Conservation (phyloP, 208 protist genomes). For the Borovskyia barvae region DNA sequence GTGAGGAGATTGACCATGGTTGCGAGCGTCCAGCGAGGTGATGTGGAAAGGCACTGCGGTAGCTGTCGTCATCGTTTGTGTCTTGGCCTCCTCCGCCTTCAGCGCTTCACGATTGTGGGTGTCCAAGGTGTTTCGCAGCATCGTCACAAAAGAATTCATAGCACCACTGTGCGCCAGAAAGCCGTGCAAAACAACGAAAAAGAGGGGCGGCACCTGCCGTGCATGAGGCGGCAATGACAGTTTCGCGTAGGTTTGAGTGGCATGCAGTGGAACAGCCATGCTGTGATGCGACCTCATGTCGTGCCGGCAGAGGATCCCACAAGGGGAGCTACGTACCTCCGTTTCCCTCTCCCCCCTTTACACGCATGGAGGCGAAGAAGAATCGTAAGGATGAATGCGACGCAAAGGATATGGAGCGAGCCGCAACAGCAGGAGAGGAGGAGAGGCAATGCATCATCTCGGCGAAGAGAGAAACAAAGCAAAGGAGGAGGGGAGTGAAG, state of each 20-base stretch:
- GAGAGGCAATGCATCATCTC: too few relatives aligned
- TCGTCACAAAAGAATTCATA: conserved; percentile 37
- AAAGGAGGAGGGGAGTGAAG: too few relatives aligned
- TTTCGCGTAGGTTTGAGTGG: conserved; percentile 17
- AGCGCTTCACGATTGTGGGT: conserved; percentile 12
- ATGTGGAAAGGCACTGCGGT: conserved; percentile 16
- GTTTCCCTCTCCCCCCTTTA: too few relatives aligned
- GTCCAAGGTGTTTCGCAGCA: conserved; percentile 26
- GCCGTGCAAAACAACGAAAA: conserved; percentile 57
- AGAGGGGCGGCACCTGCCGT: conserved; percentile 15
- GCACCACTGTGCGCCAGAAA: conserved; percentile 54
- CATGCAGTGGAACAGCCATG: conserved; percentile 6
- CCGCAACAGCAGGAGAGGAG: too few relatives aligned
- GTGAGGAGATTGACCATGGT: conserved; percentile 60
- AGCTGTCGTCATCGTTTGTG: too few relatives aligned
- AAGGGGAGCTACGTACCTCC: too few relatives aligned
- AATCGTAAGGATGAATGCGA: too few relatives aligned
- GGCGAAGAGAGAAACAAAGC: too few relatives aligned
- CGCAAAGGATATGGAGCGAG: too few relatives aligned
- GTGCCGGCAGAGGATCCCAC: too few relatives aligned
- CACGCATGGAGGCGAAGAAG: too few relatives aligned
- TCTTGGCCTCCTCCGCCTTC: conserved; percentile 8
- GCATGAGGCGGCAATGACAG: conserved; percentile 11
- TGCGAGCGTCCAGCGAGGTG: conserved; percentile 41
- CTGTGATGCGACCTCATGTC: too few relatives aligned